Base-by-base conservation (phyloP, 192 early-diverging fungal species). In the Coemansia sp. region DNA sequence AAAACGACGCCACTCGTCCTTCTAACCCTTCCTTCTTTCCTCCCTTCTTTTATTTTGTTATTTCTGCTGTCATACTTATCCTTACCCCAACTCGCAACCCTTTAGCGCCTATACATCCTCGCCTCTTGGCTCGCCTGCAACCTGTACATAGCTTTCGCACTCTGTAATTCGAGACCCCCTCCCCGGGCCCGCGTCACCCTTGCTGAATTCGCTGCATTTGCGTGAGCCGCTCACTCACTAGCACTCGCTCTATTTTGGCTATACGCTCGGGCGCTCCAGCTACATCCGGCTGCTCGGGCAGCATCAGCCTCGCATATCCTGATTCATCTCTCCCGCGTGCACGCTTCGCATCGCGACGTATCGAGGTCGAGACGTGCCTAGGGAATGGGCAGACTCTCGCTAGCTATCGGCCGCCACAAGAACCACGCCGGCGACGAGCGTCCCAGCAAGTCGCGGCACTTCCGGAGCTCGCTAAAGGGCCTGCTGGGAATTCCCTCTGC, bases 311-410 rank as follows among this genome's bases (percentile, higher is more conserved):
- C 49, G 10, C 27, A 17, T 31, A 53, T 32, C 49, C 15, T 53
- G 49, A 31, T 53, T 31, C 39, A 41, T 43, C n/a, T 54, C 6
- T 54, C 14, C n/a, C n/a, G n/a, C n/a, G n/a, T 35, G 7, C 32
- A 14, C 41, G 10, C 41, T 2, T 42, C 17, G 12, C 41, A 42
- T 42, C 41, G 10, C 10, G 3, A 2, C 56, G 35, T 19, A 20
- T 6, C n/a, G 2, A 25, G 4, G 24, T 58, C 20, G 56, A 12
- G 27, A 32, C 43, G 47, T 6, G 15, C 36, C 58, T 35, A 53
- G 39, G n/a, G 41, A 31, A 78, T 78, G 81, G 76, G 71, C 43
- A 64, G 81, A 60, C 72, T 78, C 19, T 78, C 76, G 45, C 69
- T 78, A 20, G 72, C 70, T 42, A 74, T 78, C 25, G 68, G 71